Evolutionary conservation across 257 asterid genomes (phyloP), one percentile per base, ranked within the genome.

Genomic region (Forsythia viridissima): DNA sequence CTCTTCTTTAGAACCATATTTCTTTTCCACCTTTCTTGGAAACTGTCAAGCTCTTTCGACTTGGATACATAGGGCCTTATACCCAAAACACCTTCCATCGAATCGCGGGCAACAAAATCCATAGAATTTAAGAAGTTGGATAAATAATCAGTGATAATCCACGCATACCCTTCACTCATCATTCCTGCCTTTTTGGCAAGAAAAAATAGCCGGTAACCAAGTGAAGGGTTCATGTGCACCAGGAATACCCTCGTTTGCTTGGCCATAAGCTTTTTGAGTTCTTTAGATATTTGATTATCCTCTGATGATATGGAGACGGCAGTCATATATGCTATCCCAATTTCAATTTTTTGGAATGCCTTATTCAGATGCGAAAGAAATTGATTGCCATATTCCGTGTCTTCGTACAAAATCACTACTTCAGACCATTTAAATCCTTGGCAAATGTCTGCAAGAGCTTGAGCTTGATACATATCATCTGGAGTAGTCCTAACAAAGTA

Each of bases 391-490:
- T 79, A 75, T 4, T 83, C 83, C 2, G 79, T 76, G 43, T 86
- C 92, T 75, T 88, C 90, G 12, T 77, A 82, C 34, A 90, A 43
- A 51, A 86, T 8, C 4, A 80, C 87, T 21, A 71, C 87, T 41
- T 78, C 72, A 18, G 74, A 61, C 94, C 94, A 90, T 24, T 74
- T 66, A 43, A 82, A 88, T 80, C 66, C 52, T 15, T 75, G 34
- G 77, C 87, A 90, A 70, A 90, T 20, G 37, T 86, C 66, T 34
- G 86, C 87, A 16, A 90, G 86, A 63, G 92, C 87, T 66, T 69
- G 72, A 8, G 77, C 74, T 78, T 86, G 87, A 70, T 80, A 38
- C 5, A 70, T 34, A 72, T 84, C 85, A 16, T 81, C 85, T 4
- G 55, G 9, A 0, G 85, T 38, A 18, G 82, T 51, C 71, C 84